A percentile compares a stretch with the other conserved stretches of the same genome.
Evolutionary conservation across 352 stramenopile species (phyloP).

Genomic region (Phytophthora pluvialis): DNA sequence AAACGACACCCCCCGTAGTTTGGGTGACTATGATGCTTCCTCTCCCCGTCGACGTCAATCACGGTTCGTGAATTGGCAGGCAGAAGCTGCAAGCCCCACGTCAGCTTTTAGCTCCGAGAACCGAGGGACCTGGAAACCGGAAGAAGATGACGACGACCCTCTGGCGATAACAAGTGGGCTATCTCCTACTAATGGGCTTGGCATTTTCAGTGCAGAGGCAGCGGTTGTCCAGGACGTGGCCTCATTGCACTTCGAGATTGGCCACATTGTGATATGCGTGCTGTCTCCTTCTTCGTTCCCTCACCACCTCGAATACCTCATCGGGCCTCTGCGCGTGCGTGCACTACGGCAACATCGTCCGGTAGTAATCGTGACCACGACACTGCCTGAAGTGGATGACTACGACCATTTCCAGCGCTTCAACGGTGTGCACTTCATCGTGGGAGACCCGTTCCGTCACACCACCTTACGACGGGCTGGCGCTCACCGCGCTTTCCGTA

Average conservation of each 20-base stretch:
- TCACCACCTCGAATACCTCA: conserved; percentile 84
- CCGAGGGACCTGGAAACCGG: conserved; percentile 15
- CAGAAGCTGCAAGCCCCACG: conserved; percentile 14
- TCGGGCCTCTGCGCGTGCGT: conserved; percentile 74
- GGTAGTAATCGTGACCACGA: conserved; percentile 65
- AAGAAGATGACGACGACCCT: conserved; percentile 28
- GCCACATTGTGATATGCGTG: conserved; percentile 74
- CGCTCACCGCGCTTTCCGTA: conserved; percentile 58
- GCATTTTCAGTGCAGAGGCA: conserved; percentile 30
- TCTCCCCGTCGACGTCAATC: conserved; percentile 27
- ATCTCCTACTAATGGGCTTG: conserved; percentile 7
- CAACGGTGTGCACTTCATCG: conserved; percentile 67
- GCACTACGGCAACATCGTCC: conserved; percentile 70
- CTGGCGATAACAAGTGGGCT: conserved; percentile 16
- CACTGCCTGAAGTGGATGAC: conserved; percentile 57
- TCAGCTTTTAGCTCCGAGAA: conserved; percentile 23
- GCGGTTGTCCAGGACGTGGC: conserved; percentile 56
- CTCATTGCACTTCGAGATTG: conserved; percentile 45
- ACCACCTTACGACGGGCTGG: conserved; percentile 58
- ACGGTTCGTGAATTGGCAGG: conserved; percentile 37
- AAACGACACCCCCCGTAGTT: conserved; percentile 25
- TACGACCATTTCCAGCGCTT: conserved; percentile 74
- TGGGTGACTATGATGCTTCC: conserved; percentile 10
- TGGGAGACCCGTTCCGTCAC: conserved; percentile 69
- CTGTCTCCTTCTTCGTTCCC: conserved; percentile 65